A percentile compares a stretch with the other conserved stretches of the same genome.
Conservation (phyloP, 352 stramenopile species). For the Globisporangium carolinianum region DNA sequence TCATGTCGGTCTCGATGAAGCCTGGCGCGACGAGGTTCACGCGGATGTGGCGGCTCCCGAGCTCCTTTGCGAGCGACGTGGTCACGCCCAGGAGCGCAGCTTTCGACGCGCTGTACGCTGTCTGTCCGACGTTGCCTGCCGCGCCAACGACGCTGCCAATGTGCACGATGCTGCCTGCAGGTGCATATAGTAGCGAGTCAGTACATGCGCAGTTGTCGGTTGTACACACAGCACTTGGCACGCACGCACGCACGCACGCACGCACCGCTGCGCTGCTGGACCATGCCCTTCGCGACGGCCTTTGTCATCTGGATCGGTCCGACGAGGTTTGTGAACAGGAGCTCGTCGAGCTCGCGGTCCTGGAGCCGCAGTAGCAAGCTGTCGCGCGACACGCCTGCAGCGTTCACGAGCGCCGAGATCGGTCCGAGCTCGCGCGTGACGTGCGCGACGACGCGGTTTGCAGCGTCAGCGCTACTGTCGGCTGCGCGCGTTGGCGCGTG, state of each 20-base stretch:
- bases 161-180: conserved; percentile 62
- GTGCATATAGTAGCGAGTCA: too few species aligned
- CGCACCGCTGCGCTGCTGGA: conserved; percentile 47
- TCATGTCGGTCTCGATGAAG: conserved; percentile 85
- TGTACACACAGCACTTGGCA: too few species aligned
- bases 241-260: too few species aligned
- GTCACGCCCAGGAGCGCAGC: conserved; percentile 66
- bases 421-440: conserved; percentile 29
- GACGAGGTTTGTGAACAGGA: conserved; percentile 73
- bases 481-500: conserved; percentile 25
- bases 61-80: conserved; percentile 77
- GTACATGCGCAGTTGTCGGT: too few species aligned
- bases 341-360: conserved; percentile 50
- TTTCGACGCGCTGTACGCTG: conserved; percentile 82
- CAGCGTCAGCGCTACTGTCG: conserved; percentile 11
- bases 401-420: conserved; percentile 65
- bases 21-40: conserved; percentile 86
- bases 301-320: conserved; percentile 69
- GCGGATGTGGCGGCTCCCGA: conserved; percentile 76
- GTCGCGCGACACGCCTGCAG: conserved; percentile 62
- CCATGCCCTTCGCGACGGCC: conserved; percentile 69
- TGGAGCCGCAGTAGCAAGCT: conserved; percentile 62
- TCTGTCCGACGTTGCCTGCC: conserved; percentile 66
- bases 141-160: conserved; percentile 81
- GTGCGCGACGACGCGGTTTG: conserved; percentile 32